A percentile compares a stretch with the other conserved stretches of the same genome.
These are phyloP conservation scores for Phytopythium kandeliae DNA, from an alignment of 352 stramenopile genomes.

Conservation along the genomic window DNA sequence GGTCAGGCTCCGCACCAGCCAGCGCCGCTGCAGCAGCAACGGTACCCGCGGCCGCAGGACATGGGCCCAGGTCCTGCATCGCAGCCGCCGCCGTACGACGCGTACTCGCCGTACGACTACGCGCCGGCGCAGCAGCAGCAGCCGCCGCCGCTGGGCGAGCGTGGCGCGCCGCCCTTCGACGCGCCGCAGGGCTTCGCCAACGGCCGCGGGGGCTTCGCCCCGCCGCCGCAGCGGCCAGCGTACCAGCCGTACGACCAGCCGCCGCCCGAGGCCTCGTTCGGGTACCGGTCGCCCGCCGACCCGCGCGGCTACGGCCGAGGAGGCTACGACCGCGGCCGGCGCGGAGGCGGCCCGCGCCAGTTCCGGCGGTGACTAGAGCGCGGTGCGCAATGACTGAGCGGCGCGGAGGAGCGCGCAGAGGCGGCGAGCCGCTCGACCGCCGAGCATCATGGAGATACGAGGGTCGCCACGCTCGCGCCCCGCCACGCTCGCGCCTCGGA, in stretches of 20 bases:
- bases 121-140: constrained; percentile 2
- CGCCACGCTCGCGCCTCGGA: too few relatives aligned
- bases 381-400: too few relatives aligned
- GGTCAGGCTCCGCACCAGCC: constrained; percentile 4
- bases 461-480: too few relatives aligned
- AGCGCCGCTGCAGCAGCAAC: constrained; percentile 2
- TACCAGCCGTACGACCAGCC: constrained; percentile 14
- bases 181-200: background rate
- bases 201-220: background rate
- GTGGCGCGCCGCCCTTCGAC: background rate
- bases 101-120: constrained; percentile 1
- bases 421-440: too few relatives aligned
- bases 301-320: constrained; percentile 14
- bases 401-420: too few relatives aligned
- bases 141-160: background rate
- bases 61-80: background rate
- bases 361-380: constrained; percentile 1
- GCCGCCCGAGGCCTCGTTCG: constrained; percentile 4
- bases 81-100: constrained; percentile 1
- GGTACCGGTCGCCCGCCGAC: background rate
- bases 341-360: constrained; percentile 9
- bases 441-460: too few relatives aligned
- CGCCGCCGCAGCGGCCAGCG: constrained; percentile 2
- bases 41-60: constrained; percentile 1
- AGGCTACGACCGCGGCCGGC: constrained; percentile 18